Evolutionary conservation across 805 yeast genomes (phyloP).

Genomic region (Grigorovia transvaalensis): DNA sequence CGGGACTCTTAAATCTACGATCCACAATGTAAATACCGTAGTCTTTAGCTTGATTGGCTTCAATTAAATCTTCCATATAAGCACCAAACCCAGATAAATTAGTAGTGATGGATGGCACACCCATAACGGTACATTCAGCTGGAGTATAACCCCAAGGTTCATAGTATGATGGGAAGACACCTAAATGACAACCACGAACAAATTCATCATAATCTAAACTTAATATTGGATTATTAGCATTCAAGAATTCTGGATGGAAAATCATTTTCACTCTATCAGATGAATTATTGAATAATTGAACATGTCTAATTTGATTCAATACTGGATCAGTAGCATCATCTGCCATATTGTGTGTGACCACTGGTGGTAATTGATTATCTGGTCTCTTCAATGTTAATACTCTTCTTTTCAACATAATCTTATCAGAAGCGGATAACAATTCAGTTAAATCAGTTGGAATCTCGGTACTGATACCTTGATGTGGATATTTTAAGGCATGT

Average conservation of each 20-base stretch:
- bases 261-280: conserved; percentile 88
- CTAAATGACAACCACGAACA: conserved; percentile 95
- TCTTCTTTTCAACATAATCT: conserved; percentile 82
- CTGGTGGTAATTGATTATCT: conserved; percentile 74
- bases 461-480: conserved; percentile 43
- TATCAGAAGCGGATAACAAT: conserved; percentile 76
- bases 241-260: conserved; percentile 95
- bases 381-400: conserved; percentile 79
- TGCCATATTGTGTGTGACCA: conserved; percentile 93
- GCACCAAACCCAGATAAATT: conserved; percentile 96
- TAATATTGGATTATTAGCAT: conserved; percentile 87
- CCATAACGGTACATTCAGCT: conserved; percentile 99
- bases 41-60: conserved; percentile 67
- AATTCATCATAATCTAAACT: conserved; percentile 94
- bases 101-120: conserved; percentile 97
- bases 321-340: conserved; percentile 90
- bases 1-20: conserved; percentile 83
- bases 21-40: conserved; percentile 97
- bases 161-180: conserved; percentile 96
- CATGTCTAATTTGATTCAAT: conserved; percentile 81
- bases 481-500: conserved; percentile 67
- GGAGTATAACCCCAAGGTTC: conserved; percentile 99
- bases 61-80: conserved; percentile 95
- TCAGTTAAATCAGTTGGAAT: conserved; percentile 70
- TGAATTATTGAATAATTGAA: conserved; percentile 79